A percentile compares a stretch with the other conserved stretches of the same genome.
Evolutionary conservation across 2,329 filamentous ascomycete genomes (phyloP).

Genomic region (Fusarium sulawesiense): DNA sequence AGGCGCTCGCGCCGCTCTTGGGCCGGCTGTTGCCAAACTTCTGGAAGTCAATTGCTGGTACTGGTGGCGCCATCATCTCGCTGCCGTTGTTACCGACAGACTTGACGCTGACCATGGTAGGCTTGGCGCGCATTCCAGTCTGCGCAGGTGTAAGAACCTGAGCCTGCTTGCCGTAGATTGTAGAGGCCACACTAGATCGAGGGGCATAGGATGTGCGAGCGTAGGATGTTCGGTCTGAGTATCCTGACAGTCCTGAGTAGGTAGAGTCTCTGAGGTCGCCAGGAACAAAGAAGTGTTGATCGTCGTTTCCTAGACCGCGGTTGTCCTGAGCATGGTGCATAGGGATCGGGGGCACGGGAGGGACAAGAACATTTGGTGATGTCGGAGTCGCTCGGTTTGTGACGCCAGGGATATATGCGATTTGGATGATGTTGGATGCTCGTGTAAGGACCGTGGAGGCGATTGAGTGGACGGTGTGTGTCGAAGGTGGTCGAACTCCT

Average conservation of each 20-base stretch:
- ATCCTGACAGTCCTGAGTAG: conserved; percentile 80
- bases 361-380: conserved; percentile 83
- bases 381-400: conserved; percentile 89
- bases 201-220: conserved; percentile 69
- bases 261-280: conserved; percentile 91
- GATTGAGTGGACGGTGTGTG: conserved; percentile 89
- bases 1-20: conserved; percentile 67
- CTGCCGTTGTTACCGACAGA: conserved; percentile 68
- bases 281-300: conserved; percentile 94
- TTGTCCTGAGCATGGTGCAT: conserved; percentile 65
- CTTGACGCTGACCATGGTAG: conserved; percentile 93
- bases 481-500: conserved; percentile 73
- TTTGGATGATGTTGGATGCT: conserved; percentile 98
- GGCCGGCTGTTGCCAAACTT: conserved; percentile 64
- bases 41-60: conserved; percentile 76
- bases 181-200: conserved; percentile 85
- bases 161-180: conserved; percentile 92
- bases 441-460: conserved; percentile 95
- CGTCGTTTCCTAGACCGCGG: conserved; percentile 68
- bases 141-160: conserved; percentile 85
- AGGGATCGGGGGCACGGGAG: conserved; percentile 94
- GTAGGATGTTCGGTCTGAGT: conserved; percentile 70
- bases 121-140: conserved; percentile 87
- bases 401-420: conserved; percentile 97
- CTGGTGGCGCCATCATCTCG: conserved; percentile 72